phyloP scores from a whole-genome alignment of 2,329 filamentous ascomycete genomes.

The Mariannaea sp. region DNA sequence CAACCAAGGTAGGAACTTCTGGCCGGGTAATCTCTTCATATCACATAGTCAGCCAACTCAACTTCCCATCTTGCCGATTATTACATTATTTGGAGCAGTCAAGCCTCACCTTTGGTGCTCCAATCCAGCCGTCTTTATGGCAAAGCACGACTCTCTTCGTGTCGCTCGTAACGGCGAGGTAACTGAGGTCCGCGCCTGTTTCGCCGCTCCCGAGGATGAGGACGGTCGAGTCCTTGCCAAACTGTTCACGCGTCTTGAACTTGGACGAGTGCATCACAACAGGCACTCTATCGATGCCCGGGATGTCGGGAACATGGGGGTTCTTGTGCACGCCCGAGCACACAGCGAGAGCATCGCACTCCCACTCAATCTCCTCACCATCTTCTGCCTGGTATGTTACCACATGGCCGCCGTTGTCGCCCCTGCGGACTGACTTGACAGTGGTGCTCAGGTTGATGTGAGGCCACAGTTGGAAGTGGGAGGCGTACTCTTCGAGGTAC shows the following conservation, averaged over 20 bases:
- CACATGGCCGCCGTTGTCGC: slow-evolving; percentile 31
- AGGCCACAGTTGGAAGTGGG: slow-evolving; percentile 44
- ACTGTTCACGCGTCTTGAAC: slow-evolving; percentile 47
- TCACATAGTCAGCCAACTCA: not conserved
- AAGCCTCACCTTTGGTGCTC: slow-evolving; percentile 25
- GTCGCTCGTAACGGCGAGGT: slow-evolving; percentile 47
- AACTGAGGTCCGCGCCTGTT: slow-evolving; percentile 48
- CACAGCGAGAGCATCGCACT: slow-evolving; percentile 50
- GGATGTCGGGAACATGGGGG: slow-evolving; percentile 44
- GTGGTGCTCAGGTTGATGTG: slow-evolving; percentile 42
- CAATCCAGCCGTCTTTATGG: slow-evolving; percentile 46
- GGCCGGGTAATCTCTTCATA: slow-evolving; percentile 10
- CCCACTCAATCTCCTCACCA: slow-evolving; percentile 32
- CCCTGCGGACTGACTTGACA: slow-evolving; percentile 36
- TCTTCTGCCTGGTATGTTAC: slow-evolving; percentile 25
- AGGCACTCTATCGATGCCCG: slow-evolving; percentile 44
- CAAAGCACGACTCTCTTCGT: slow-evolving; percentile 47
- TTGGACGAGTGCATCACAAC: slow-evolving; percentile 48
- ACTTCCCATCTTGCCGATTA: not conserved
- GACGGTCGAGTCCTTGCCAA: slow-evolving; percentile 46
- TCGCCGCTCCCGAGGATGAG: slow-evolving; percentile 50
- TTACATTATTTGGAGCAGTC: not conserved
- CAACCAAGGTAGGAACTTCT: slow-evolving; percentile 22
- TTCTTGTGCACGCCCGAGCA: slow-evolving; percentile 50
- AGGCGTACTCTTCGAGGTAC: slow-evolving; percentile 48